Percentiles rank a stretch among this genome's conserved stretches.
phyloP scores from a whole-genome alignment of 805 yeast species.

The Suhomyces vadensis region DNA sequence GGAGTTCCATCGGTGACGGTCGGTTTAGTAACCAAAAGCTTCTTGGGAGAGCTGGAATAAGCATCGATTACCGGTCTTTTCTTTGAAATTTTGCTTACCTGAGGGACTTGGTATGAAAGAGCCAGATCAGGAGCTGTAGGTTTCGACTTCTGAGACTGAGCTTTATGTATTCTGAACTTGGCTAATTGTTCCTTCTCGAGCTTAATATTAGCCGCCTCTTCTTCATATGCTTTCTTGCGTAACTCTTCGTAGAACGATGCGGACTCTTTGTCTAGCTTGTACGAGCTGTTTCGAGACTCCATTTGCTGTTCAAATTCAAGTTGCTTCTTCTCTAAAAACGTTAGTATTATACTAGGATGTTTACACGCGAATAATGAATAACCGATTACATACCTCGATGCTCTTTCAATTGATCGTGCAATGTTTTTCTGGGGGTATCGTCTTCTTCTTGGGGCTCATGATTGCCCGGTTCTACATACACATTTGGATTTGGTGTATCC shows the following conservation, averaged over 20 bases:
- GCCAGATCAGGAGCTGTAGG: neutral
- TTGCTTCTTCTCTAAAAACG: slow-evolving; percentile 29
- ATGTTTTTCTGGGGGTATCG: slow-evolving; percentile 35
- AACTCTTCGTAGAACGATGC: slow-evolving; percentile 35
- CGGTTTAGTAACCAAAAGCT: neutral
- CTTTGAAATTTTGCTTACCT: neutral
- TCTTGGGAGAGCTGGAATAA: neutral
- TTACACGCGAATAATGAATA: neutral
- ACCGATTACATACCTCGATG: slow-evolving; percentile 33
- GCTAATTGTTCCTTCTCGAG: slow-evolving; percentile 23
- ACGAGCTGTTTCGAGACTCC: slow-evolving; percentile 38
- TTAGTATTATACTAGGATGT: slow-evolving; percentile 12
- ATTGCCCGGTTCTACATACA: slow-evolving; percentile 1
- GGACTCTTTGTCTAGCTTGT: slow-evolving; percentile 40
- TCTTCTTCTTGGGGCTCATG: slow-evolving; percentile 13
- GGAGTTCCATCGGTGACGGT: neutral
- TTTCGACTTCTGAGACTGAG: neutral
- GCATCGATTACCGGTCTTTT: neutral
- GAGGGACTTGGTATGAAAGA: neutral
- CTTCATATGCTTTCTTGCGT: slow-evolving; percentile 18
- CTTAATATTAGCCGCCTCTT: slow-evolving; percentile 19
- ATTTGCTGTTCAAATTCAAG: slow-evolving; percentile 30
- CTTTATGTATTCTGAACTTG: neutral
- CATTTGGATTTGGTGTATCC: neutral
- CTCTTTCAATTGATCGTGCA: slow-evolving; percentile 44